Evolutionary conservation across 768 basidiomycete genomes (phyloP), one percentile per base, ranked within the genome.

Genomic region (Cystofilobasidium macerans): DNA sequence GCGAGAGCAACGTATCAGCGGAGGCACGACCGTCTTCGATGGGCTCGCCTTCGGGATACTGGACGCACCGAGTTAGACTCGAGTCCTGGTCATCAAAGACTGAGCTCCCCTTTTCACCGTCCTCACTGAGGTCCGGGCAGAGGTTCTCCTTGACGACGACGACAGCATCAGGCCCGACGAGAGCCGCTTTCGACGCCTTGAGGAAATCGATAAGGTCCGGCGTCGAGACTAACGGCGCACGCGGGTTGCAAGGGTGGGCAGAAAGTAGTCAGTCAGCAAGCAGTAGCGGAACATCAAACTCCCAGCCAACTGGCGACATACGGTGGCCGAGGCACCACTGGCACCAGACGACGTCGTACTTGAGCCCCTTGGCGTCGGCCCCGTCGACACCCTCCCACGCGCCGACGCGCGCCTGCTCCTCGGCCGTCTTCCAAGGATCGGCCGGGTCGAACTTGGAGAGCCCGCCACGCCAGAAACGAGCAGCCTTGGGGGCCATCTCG

Each of bases 131-230:
- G 72, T 93, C 85, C 1, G 79, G 74, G 73, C 90, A 94, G 22
- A 86, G 70, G 72, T 95, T 95, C 78, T 99, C 94, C 75, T 99
- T 99, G 53, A 93, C 85, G 18, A 97, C 80, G 61, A 98, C 86
- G 43, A 88, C 67, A 62, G 72, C 58, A 60, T 67, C 65, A 24
- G 62, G 60, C 35, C 54, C 26, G 26, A 58, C 47, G 65, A 97
- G 74, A 0, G 89, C 83, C 3, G 76, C 77, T 56, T 80, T 79
- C 68, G 85, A 81, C 56, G 84, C 79, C 70, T 80, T 78, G 70
- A 97, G 80, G 77, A 97, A 97, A 2, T 78, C 75, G 32, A 89
- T 81, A 28, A 97, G 82, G 73, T 94, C 88, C 11, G 74, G 72
- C 32, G 73, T 93, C 85, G 62, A 67, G 12, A 67, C 62, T 62